Base-by-base conservation (phyloP, 2,329 filamentous ascomycete species). In the Fusarium domesticum region DNA sequence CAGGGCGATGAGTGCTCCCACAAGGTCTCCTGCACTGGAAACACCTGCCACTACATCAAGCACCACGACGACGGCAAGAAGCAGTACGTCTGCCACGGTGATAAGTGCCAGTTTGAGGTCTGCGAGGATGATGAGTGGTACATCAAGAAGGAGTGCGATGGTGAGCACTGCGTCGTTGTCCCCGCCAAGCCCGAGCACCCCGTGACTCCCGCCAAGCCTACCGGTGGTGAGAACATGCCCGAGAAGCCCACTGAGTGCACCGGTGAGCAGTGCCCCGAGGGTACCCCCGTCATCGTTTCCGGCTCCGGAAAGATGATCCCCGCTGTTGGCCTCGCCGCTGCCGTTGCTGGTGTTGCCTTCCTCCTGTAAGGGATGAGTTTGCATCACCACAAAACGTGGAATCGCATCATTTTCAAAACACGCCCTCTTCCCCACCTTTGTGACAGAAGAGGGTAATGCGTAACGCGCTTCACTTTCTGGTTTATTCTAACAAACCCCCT, bases 11-110 rank as follows among this genome's bases (percentile, higher is more conserved):
- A 60, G 23, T 67, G 64, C 60, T 54, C 54, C 42, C 64, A 59
- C 46, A 67, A 68, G 60, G 49, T 67, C 39, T 52, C 62, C 55
- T 70, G 64, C 63, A 55, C 55, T 47, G 57, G 61, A 35, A 56
- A 51, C 42, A 51, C 61, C 43, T 70, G 65, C 56, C 45, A 46
- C 15, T 42, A 55, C 18, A 60, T 59, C 51, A 48, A 58, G 39
- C 61, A 61, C 57, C 44, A 52, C 37, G 51, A 53, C 25, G 51
- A 64, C 55, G 48, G 58, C 42, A 42, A 54, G 40, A 63, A 64
- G 57, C 64, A 67, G 48, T 53, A 60, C 32, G 53, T 63, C 56
- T 69, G 67, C 59, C 51, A 57, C 20, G 57, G 57, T 34, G 42
- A 61, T 8, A 47, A 63, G 18, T 67, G 59, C 58, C 51, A 56